Conservation (phyloP, 2,329 filamentous ascomycete genomes). For the Thelonectria blattea region DNA sequence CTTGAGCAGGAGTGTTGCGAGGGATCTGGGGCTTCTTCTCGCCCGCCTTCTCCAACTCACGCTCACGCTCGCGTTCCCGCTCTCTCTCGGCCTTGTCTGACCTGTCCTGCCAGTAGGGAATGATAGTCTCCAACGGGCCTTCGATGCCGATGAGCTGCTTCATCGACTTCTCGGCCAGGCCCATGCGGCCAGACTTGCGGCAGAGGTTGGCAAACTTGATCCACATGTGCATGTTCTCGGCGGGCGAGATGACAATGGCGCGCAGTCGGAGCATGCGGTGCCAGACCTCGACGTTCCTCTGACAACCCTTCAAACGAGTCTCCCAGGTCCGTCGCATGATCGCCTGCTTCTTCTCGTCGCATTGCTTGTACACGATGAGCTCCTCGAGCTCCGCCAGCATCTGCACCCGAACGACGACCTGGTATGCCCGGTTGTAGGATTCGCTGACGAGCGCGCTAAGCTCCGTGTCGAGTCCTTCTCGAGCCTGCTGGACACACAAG, state of each 20-base stretch:
- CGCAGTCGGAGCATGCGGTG: slow-evolving; percentile 96
- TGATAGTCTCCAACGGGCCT: slow-evolving; percentile 63
- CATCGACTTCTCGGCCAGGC: slow-evolving; percentile 92
- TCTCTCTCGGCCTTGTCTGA: not conserved
- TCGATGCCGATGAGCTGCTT: slow-evolving; percentile 85
- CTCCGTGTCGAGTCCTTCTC: slow-evolving; percentile 94
- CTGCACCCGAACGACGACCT: slow-evolving; percentile 96
- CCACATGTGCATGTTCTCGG: slow-evolving; percentile 98
- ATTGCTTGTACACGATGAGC: slow-evolving; percentile 97
- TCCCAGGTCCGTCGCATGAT: slow-evolving; percentile 96
- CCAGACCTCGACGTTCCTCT: slow-evolving; percentile 98
- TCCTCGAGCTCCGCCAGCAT: slow-evolving; percentile 99
- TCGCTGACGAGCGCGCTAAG: slow-evolving; percentile 96
- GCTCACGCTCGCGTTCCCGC: not conserved
- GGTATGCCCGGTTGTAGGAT: slow-evolving; percentile 96
- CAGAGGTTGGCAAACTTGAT: slow-evolving; percentile 99
- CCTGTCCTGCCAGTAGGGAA: slow-evolving; percentile 62
- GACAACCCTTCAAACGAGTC: slow-evolving; percentile 89
- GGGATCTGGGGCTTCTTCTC: slow-evolving; percentile 27
- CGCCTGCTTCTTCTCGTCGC: slow-evolving; percentile 84
- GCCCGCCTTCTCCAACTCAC: not conserved
- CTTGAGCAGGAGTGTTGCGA: slow-evolving; percentile 70
- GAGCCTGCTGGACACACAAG: slow-evolving; percentile 87
- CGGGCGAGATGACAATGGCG: slow-evolving; percentile 87
- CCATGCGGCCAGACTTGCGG: slow-evolving; percentile 92